Base-by-base conservation (phyloP, 1,139 yeast genomes). In the Saccharomyces hybrid region DNA sequence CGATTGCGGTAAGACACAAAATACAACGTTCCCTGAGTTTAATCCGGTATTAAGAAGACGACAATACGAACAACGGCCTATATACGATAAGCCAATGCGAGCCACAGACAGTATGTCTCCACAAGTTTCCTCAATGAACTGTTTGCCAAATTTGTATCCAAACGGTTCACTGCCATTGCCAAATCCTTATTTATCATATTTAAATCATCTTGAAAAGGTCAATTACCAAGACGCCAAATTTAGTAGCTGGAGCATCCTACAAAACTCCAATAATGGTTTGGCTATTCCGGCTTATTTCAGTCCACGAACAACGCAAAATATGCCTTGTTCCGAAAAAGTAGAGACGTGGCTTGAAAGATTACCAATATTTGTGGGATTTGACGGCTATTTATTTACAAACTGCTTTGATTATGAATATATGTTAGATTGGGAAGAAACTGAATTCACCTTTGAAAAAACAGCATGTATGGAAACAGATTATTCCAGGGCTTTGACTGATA, bases 261-360 rank as follows among this genome's bases (percentile, higher is more conserved):
- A 34, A 6, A 34, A 34, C 5, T 8, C 11, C 1, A 34, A 34
- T 34, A 34, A 3, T 34, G 23, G 52, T 7, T 55, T 52, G 16
- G 53, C 59, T 23, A 73, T 77, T 53, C 81, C 82, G 2, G 54
- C 67, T 1, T 61, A 60, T 11, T 83, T 84, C 63, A 76, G 83
- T 57, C 89, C 91, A 4, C 73, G 87, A 60, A 69, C 69, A 32
- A 80, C 81, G 1, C 70, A 76, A 9, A 82, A 79, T 64, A 84
- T 85, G 88, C 74, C 80, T 0, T 78, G 75, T 53, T 72, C 68
- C 49, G 91, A 85, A 60, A 85, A 85, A 63, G 85, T 85, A 0
- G 72, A 73, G 46, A 71, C 67, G 5, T 85, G 93, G 95, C 76
- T 85, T 38, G 69, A 71, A 4, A 72, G 73, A 23, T 75, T 84